Evolutionary conservation across 306 rosid species (phyloP).

Genomic region (Rosa multiflora): DNA sequence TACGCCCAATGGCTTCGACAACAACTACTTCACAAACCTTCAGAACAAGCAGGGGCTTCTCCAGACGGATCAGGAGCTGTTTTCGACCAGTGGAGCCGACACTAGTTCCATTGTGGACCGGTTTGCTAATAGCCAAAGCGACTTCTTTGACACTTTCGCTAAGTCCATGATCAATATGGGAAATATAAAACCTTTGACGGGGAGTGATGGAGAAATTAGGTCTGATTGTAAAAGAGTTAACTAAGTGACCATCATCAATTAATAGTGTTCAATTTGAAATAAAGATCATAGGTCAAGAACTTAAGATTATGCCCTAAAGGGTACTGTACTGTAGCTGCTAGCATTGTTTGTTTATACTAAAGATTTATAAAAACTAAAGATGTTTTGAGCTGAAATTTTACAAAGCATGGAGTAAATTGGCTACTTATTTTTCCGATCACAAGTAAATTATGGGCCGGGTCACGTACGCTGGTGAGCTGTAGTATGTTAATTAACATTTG

Average conservation of each 20-base stretch:
- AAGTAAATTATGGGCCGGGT: too few species aligned
- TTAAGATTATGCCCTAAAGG: constrained; percentile 30
- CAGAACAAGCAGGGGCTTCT: constrained; percentile 38
- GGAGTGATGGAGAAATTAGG: constrained; percentile 44
- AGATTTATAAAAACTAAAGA: too few species aligned
- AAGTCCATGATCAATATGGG: constrained; percentile 51
- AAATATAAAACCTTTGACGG: constrained; percentile 32
- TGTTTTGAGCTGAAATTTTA: too few species aligned
- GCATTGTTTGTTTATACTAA: too few species aligned
- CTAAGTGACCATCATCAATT: not conserved
- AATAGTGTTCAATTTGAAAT: not conserved
- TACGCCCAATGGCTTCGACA: constrained; percentile 39
- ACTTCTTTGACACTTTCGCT: constrained; percentile 34
- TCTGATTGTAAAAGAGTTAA: constrained; percentile 37
- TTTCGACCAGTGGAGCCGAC: constrained; percentile 32
- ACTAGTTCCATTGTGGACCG: constrained; percentile 30
- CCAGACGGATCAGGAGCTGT: constrained; percentile 39
- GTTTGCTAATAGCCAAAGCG: constrained; percentile 32
- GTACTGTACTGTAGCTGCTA: not conserved
- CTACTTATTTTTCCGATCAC: too few species aligned
- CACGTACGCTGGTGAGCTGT: too few species aligned
- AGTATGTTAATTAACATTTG: too few species aligned
- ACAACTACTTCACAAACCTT: constrained; percentile 46
- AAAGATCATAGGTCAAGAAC: not conserved
- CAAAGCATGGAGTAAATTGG: too few species aligned